Conservation (phyloP, 2,329 filamentous ascomycete genomes). For the Dactylellina drechsleri region DNA sequence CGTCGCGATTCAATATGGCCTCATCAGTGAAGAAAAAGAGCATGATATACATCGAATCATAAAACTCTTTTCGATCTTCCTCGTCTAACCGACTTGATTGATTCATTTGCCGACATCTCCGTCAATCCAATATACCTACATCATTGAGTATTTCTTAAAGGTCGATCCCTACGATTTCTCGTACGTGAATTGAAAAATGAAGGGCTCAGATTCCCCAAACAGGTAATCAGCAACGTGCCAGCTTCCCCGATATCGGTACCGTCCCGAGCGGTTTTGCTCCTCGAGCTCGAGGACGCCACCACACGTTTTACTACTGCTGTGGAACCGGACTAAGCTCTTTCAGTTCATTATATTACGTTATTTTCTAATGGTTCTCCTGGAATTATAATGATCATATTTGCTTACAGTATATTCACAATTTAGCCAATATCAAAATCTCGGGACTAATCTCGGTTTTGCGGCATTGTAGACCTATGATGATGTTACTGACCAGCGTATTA, state of each 20-base stretch:
- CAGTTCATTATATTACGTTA: neutral
- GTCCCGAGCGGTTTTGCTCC: neutral
- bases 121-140: no score
- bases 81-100: neutral
- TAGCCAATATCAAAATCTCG: no score
- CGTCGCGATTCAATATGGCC: constrained; percentile 4
- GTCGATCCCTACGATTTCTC: neutral
- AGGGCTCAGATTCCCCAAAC: constrained; percentile 4
- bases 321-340: constrained; percentile 42
- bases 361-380: no score
- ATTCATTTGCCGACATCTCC: neutral
- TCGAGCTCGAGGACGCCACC: neutral
- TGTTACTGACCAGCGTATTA: no score
- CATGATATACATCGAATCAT: neutral
- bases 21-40: neutral
- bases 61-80: neutral
- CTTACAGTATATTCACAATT: neutral
- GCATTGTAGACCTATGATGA: no score
- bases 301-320: constrained; percentile 16
- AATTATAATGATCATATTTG: neutral
- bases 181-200: neutral
- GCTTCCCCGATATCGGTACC: constrained; percentile 46
- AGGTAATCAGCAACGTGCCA: constrained; percentile 42
- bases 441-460: no score
- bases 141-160: neutral